Conservation (phyloP, 768 basidiomycete species). For the Coprinellus aureogranulatus region DNA sequence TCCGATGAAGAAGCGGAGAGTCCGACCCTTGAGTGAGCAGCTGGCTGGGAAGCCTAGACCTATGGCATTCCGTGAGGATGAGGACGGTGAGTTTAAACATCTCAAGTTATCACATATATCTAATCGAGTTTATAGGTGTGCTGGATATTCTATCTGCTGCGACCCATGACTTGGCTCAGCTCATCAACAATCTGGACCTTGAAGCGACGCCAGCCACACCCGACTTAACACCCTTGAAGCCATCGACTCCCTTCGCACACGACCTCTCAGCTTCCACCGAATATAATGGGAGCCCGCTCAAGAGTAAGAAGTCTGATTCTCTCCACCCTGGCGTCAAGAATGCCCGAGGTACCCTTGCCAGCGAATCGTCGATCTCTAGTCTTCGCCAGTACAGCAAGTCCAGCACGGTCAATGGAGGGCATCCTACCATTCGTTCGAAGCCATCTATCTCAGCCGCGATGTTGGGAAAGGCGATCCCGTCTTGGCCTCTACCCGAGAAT, state of each 20-base stretch:
- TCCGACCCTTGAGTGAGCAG: constrained; percentile 66
- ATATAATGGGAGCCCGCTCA: constrained; percentile 37
- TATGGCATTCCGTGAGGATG: constrained; percentile 48
- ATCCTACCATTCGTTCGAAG: not conserved
- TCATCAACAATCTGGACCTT: constrained; percentile 79
- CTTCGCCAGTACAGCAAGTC: constrained; percentile 48
- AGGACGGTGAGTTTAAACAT: constrained; percentile 43
- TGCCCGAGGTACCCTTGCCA: constrained; percentile 34
- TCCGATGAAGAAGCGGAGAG: constrained; percentile 45
- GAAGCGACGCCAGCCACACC: constrained; percentile 69
- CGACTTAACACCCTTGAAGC: constrained; percentile 44
- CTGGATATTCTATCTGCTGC: constrained; percentile 74
- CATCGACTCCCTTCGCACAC: constrained; percentile 22
- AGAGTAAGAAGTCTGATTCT: constrained; percentile 14
- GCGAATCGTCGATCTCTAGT: constrained; percentile 42
- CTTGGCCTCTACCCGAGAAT: not conserved
- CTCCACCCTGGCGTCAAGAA: not conserved
- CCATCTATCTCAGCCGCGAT: not conserved
- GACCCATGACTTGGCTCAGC: constrained; percentile 72
- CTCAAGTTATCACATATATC: not conserved
- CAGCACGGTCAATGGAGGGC: not conserved
- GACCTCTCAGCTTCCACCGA: constrained; percentile 13
- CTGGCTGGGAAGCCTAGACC: constrained; percentile 49
- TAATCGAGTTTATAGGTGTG: constrained; percentile 37
- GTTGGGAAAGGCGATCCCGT: not conserved